Evolutionary conservation across 108 stramenopile species (phyloP).

Genomic region (Cylindrotheca closterium): DNA sequence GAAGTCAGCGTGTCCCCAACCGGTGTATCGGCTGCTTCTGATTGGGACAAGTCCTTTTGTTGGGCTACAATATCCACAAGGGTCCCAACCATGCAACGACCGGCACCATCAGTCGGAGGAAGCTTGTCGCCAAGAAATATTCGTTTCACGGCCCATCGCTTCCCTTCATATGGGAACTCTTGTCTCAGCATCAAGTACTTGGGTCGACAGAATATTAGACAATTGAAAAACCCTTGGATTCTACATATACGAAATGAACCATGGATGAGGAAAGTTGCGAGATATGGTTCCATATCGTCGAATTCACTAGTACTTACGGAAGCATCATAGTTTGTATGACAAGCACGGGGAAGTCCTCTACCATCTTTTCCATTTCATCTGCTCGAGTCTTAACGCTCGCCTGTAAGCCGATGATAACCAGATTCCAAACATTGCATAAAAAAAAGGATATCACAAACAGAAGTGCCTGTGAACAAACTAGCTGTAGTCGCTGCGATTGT

Average conservation of each 20-base stretch:
- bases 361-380: background rate
- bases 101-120: too few relatives aligned
- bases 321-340: conserved; percentile 7
- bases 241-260: too few relatives aligned
- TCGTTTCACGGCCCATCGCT: background rate
- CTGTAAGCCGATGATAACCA: background rate
- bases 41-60: too few relatives aligned
- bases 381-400: background rate
- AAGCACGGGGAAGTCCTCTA: conserved; percentile 1
- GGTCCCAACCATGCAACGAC: too few relatives aligned
- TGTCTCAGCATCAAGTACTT: conserved; percentile 19
- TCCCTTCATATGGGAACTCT: background rate
- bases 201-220: conserved; percentile 46
- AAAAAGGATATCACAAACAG: conserved; percentile 4
- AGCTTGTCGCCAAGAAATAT: too few relatives aligned
- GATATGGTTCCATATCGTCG: too few relatives aligned
- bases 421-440: background rate
- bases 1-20: too few relatives aligned
- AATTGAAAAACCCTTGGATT: conserved; percentile 52
- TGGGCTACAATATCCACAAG: too few relatives aligned
- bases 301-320: too few relatives aligned
- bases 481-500: background rate
- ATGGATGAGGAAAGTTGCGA: too few relatives aligned
- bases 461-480: conserved; percentile 4
- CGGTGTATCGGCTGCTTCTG: too few relatives aligned